phyloP scores from a whole-genome alignment of 2,329 filamentous ascomycete genomes.

The Fusarium buxicola region DNA sequence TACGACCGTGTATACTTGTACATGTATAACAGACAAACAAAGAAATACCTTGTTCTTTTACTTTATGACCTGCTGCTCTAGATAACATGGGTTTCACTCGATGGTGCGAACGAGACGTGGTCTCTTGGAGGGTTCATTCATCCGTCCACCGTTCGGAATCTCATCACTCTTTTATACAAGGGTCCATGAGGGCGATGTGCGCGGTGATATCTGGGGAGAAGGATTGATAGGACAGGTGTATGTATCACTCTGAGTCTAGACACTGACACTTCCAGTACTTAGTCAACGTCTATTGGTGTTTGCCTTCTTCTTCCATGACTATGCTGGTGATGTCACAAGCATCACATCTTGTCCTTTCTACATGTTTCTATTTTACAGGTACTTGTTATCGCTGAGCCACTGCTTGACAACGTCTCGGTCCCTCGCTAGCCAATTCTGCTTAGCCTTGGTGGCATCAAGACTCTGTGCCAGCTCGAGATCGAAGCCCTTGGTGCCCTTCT shows the following conservation, averaged over 20 bases:
- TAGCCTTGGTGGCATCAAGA: conserved; percentile 84
- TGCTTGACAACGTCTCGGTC: conserved; percentile 77
- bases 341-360: neutral
- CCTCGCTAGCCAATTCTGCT: conserved; percentile 65
- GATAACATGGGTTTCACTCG: no score
- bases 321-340: neutral
- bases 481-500: conserved; percentile 85
- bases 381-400: conserved; percentile 60
- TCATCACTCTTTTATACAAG: no score
- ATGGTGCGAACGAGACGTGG: no score
- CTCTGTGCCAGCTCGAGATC: conserved; percentile 92
- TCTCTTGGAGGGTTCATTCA: no score
- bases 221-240: no score
- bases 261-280: neutral
- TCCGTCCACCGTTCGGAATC: no score
- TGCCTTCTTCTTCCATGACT: conserved; percentile 5
- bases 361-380: conserved; percentile 36
- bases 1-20: conserved; percentile 48
- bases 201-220: no score
- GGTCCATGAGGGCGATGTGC: no score
- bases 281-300: neutral
- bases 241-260: no score
- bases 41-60: conserved; percentile 33
- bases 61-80: neutral
- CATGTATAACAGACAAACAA: conserved; percentile 48